Evolutionary conservation across 495 filamentous ascomycete species (phyloP).

Genomic region (Neurospora sp.): DNA sequence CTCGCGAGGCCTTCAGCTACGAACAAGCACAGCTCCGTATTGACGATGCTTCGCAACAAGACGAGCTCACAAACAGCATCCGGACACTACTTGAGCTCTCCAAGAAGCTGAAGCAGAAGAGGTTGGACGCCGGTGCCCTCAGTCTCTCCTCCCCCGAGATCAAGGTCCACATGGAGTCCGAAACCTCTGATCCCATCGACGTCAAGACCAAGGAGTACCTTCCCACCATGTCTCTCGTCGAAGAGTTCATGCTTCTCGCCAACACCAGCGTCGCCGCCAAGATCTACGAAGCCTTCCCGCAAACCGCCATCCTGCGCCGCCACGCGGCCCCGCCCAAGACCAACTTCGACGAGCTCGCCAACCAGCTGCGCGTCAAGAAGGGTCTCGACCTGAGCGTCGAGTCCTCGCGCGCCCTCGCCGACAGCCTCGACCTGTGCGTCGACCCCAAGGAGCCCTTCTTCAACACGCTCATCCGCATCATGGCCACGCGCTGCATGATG

Average conservation of each 20-base stretch:
- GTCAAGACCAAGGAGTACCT: constrained; percentile 88
- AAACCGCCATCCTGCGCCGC: constrained; percentile 85
- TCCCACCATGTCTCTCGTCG: constrained; percentile 95
- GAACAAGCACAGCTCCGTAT: constrained; percentile 90
- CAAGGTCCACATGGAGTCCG: constrained; percentile 82
- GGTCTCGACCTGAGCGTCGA: constrained; percentile 68
- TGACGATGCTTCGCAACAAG: constrained; percentile 73
- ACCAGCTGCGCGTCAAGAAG: constrained; percentile 77
- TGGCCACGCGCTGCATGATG: constrained; percentile 98
- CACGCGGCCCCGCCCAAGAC: constrained; percentile 86
- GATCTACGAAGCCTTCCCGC: constrained; percentile 81
- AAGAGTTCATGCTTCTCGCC: constrained; percentile 98
- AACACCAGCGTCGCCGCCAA: constrained; percentile 87
- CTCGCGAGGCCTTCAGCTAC: constrained; percentile 96
- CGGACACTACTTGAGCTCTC: constrained; percentile 77
- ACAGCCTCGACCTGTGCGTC: constrained; percentile 75
- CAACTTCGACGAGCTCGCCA: constrained; percentile 89
- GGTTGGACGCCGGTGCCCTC: constrained; percentile 89
- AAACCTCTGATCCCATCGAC: constrained; percentile 92
- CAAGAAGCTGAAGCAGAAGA: constrained; percentile 87
- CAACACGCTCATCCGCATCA: constrained; percentile 93
- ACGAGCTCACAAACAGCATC: constrained; percentile 86
- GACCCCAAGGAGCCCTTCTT: constrained; percentile 88
- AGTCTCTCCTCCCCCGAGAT: constrained; percentile 95
- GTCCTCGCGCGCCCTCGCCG: constrained; percentile 80